Base-by-base conservation (phyloP, 768 basidiomycete species). In the Scleroderma bovista region DNA sequence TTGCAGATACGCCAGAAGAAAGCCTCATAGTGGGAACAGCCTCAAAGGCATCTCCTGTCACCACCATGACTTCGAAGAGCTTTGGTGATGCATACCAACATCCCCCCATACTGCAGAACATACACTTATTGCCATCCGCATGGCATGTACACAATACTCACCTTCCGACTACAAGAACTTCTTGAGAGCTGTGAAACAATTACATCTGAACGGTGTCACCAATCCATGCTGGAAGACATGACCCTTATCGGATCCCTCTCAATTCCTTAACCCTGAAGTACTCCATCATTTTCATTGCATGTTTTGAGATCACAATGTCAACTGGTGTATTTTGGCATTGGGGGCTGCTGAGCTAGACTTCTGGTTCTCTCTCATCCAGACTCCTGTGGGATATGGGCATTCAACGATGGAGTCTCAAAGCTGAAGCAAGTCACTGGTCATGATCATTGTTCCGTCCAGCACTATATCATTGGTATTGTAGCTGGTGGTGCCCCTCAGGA, bases 361-460 rank as follows among this genome's bases (percentile, higher is more conserved):
- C 46, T 60, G 62, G 3, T 66, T 70, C 41, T 65, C 62, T 1
- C 44, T 70, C 31, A 58, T 75, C 11, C 71, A 72, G 23, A 63
- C 62, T 10, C 63, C 59, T 41, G 60, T 59, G 11, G 68, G 70
- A 6, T 69, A 63, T 55, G 63, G 26, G 66, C 69, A 36, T 75
- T 72, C 47, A 51, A 56, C 15, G 63, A 69, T 31, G 74, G 73
- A 0, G 66, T 75, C 16, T 70, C 69, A n/a, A 53, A 55, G 11
- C 48, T 75, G 24, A 74, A 73, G 44, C 71, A 74, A 51, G 66
- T 70, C 5, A 72, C 71, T 12, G 71, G 70, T 2, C 44, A 63
- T 7, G 68, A 71, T 34, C 69, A 73, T 44, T 50, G 65, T 1
- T 61, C 75, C 19, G 57, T 74, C 6, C 62, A 74, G 51, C 46